phyloP scores from a whole-genome alignment of 1,284 basidiomycete species.

The Malassezia equina region DNA sequence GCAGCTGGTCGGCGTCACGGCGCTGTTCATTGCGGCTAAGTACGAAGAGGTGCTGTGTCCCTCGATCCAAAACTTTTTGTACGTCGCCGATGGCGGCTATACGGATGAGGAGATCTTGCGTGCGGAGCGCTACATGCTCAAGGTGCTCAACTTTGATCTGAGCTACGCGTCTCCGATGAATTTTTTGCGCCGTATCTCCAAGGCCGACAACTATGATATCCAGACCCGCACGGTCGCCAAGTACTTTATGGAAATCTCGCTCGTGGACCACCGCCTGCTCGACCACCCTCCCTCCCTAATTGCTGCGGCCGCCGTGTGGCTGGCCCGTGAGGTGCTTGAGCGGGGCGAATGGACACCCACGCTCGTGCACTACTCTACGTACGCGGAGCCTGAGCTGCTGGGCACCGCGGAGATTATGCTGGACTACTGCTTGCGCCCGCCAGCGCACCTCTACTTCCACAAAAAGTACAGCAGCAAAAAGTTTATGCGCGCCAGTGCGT shows the following conservation, averaged over 20 bases:
- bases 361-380: conserved; percentile 81
- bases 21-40: conserved; percentile 86
- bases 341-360: conserved; percentile 71
- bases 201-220: conserved; percentile 56
- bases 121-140: conserved; percentile 84
- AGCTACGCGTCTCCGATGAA: conserved; percentile 88
- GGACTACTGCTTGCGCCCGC: conserved; percentile 57
- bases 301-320: conserved; percentile 81
- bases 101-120: conserved; percentile 43
- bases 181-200: conserved; percentile 62
- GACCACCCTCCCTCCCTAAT: conserved; percentile 70
- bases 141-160: conserved; percentile 82
- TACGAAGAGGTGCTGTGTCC: conserved; percentile 93
- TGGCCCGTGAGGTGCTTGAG: conserved; percentile 74
- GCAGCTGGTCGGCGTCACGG: conserved; percentile 87
- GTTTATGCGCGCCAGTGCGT: conserved; percentile 44
- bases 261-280: conserved; percentile 76
- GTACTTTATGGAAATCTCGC: conserved; percentile 66
- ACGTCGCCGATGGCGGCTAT: conserved; percentile 41
- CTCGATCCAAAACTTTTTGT: conserved; percentile 71
- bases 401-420: conserved; percentile 86
- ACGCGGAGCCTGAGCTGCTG: conserved; percentile 70
- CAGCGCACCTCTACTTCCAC: conserved; percentile 37
- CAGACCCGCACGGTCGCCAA: conserved; percentile 84
- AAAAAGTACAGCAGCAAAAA: conserved; percentile 48